Evolutionary conservation across 2,329 filamentous ascomycete species (phyloP), one percentile per base, ranked within the genome.

Genomic region (Trichophyton rubrum): DNA sequence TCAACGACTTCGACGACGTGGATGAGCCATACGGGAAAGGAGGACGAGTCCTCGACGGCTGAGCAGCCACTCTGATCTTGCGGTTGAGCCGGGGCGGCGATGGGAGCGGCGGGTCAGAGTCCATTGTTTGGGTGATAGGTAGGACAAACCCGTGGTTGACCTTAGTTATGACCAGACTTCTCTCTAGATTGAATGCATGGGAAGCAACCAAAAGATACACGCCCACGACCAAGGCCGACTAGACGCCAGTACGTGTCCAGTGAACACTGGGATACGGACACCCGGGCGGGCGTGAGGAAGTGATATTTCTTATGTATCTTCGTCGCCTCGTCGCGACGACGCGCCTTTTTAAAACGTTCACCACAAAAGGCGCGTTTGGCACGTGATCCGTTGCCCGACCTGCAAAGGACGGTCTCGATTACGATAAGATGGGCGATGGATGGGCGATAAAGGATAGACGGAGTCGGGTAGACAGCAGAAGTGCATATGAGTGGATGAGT

Each of bases 21-120:
- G 13, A 69, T 59, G 49, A 68, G 68, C 59, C 62, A 64, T 30
- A 69, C 62, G 35, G 67, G 45, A 51, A 51, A 13, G 11, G 13
- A 51, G 45, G 7, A 4, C 45, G 45, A 66, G 24, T 66, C 66
- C 56, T 24, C 60, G 30, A 22, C 3, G 35, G 27, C 15, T 24
- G 27, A 20, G 15, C n/a, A 27, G 33, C 17, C 13, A 43, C 55
- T 24, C 15, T 41, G n/a, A 30, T 35, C n/a, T 24, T 59, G 17
- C 45, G 65, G 61, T 57, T 58, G 27, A 33, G 59, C 17, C 47
- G 63, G 59, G 69, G 72, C 6, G 70, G 70, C 63, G 59, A 66
- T 59, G 56, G 72, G 68, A 47, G 72, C 30, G 73, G 73, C 24
- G 74, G 59, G 62, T 75, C 73, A 65, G 65, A 68, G 58, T 75